phyloP scores from a whole-genome alignment of 2,329 filamentous ascomycete species.

The Talaromyces sp. region DNA sequence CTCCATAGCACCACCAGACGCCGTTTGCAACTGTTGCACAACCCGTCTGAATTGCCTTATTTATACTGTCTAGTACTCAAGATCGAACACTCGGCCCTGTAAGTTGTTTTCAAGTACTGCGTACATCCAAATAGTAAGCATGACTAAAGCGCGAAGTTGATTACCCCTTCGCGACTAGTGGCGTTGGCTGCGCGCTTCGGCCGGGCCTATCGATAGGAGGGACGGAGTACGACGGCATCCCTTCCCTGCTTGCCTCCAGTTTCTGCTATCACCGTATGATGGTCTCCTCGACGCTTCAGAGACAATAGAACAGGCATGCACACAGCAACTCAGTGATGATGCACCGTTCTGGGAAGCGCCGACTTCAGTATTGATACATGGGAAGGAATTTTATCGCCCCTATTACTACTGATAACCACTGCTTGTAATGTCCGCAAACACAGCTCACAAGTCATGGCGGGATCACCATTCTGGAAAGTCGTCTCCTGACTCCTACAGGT shows the following conservation, averaged over 20 bases:
- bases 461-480: slow-evolving; percentile 19
- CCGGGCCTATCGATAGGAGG: slow-evolving; percentile 1
- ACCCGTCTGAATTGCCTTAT: background rate
- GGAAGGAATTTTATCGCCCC: background rate
- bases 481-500: slow-evolving; percentile 18
- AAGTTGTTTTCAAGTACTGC: background rate
- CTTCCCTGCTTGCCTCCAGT: background rate
- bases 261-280: slow-evolving; percentile 7
- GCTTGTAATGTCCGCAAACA: slow-evolving; percentile 18
- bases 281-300: background rate
- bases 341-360: background rate
- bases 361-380: slow-evolving; percentile 6
- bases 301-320: background rate
- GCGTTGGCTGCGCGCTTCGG: slow-evolving; percentile 2
- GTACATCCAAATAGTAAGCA: background rate
- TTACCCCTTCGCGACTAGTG: slow-evolving; percentile 6
- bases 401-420: background rate
- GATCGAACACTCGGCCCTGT: background rate
- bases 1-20: too few relatives aligned
- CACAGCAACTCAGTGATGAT: background rate
- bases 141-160: background rate
- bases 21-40: too few relatives aligned
- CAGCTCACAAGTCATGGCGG: slow-evolving; percentile 16
- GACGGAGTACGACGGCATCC: slow-evolving; percentile 6
- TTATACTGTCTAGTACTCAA: background rate